Conservation (phyloP, 73 alveolate species). For the Tetrahymena borealis region DNA sequence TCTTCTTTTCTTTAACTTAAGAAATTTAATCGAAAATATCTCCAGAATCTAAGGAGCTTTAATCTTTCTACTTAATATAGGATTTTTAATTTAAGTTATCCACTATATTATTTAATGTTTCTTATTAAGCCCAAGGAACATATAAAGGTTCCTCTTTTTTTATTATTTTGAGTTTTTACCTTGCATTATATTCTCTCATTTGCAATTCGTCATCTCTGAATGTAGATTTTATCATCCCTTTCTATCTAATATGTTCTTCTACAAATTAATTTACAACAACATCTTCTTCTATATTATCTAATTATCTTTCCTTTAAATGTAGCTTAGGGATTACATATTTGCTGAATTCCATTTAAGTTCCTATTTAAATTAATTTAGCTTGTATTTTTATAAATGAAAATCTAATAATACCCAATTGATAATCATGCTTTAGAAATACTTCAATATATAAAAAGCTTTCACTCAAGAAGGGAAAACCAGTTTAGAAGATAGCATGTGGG, state of each 20-base stretch:
- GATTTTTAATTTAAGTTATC: not conserved
- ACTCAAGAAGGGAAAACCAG: not conserved
- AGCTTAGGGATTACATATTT: not conserved
- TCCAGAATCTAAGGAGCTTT: not conserved
- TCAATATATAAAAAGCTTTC: not conserved
- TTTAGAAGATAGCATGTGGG: not conserved
- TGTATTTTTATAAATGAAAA: not conserved
- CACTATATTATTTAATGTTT: not conserved
- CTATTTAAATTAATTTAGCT: not conserved
- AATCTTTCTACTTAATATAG: not conserved
- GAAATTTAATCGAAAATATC: not conserved
- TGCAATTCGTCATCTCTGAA: not conserved
- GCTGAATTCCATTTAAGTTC: not conserved
- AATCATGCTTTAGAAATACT: not conserved
- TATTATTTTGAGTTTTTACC: not conserved
- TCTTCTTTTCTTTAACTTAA: not conserved
- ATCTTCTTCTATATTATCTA: not conserved
- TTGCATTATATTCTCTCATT: not conserved
- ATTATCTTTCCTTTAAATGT: not conserved
- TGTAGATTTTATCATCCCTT: not conserved
- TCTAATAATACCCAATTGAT: not conserved
- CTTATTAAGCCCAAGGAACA: not conserved
- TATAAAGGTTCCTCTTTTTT: not conserved
- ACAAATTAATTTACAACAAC: not conserved
- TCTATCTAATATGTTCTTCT: not conserved